Evolutionary conservation across 257 asterid species (phyloP).

Genomic region (Dorcoceras hygrometricum): DNA sequence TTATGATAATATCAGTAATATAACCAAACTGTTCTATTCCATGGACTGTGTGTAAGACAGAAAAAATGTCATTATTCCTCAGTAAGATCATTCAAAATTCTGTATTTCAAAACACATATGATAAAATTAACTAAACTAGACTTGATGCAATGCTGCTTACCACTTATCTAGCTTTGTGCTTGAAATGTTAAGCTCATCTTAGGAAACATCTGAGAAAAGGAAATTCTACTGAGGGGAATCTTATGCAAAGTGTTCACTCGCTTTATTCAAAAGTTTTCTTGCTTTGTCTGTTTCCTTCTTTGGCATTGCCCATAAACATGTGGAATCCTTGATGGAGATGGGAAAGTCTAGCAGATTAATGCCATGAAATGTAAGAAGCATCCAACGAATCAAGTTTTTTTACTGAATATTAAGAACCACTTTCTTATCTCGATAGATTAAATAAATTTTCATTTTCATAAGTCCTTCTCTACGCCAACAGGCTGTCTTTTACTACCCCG

Average conservation of each 20-base stretch:
- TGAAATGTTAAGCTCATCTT: not conserved
- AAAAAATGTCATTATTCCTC: not conserved
- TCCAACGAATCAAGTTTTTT: no score
- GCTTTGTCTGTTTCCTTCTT: slow-evolving; percentile 1
- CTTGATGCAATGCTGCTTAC: not conserved
- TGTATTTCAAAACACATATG: no score
- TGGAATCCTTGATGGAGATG: not conserved
- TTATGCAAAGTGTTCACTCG: not conserved
- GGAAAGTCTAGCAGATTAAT: no score
- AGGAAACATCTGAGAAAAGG: not conserved
- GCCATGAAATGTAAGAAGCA: no score
- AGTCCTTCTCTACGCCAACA: not conserved
- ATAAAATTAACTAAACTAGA: not conserved
- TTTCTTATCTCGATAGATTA: no score
- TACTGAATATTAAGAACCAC: no score
- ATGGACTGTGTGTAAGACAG: not conserved
- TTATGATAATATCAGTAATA: no score
- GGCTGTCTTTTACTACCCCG: not conserved
- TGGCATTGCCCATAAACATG: not conserved
- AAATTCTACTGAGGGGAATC: not conserved
- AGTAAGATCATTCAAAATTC: not conserved
- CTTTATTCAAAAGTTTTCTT: slow-evolving; percentile 2
- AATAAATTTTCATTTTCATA: no score
- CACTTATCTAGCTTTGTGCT: not conserved
- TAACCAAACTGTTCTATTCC: no score